These are phyloP conservation scores for Alternaria sp. DNA, from an alignment of 2,329 filamentous ascomycete genomes.

Conservation along the genomic window DNA sequence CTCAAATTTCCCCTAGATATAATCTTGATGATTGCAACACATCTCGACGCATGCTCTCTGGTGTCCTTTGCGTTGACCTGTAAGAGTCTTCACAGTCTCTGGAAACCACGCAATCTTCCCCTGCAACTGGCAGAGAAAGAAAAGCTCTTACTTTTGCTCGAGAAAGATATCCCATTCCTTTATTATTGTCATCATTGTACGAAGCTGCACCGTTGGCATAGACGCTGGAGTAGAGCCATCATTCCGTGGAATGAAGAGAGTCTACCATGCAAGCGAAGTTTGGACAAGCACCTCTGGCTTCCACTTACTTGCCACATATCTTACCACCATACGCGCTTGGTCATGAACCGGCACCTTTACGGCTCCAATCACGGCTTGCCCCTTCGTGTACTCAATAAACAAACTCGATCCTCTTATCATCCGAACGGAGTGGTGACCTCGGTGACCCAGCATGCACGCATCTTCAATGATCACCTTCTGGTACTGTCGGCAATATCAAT, in stretches of 20 bases:
- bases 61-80: conserved; percentile 30
- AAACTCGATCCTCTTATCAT: no score
- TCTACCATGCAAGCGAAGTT: conserved; percentile 16
- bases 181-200: conserved; percentile 31
- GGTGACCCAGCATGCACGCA: conserved; percentile 21
- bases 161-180: conserved; percentile 20
- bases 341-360: conserved; percentile 34
- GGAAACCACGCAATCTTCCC: background rate
- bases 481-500: conserved; percentile 21
- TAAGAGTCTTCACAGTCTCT: conserved; percentile 20
- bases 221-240: conserved; percentile 19
- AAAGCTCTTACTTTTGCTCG: conserved; percentile 26
- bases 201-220: conserved; percentile 32
- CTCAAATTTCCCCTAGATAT: conserved; percentile 28
- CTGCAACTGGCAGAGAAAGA: conserved; percentile 18
- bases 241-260: conserved; percentile 3
- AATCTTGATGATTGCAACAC: conserved; percentile 24
- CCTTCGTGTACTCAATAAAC: conserved; percentile 17
- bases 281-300: background rate
- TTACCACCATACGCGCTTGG: conserved; percentile 28
- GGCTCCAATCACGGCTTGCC: conserved; percentile 25
- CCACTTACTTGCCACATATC: conserved; percentile 6
- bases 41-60: conserved; percentile 18
- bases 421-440: conserved; percentile 5
- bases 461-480: conserved; percentile 29